These are phyloP conservation scores for Diaporthe citriasiana DNA, from an alignment of 2,329 filamentous ascomycete species.

Conservation along the genomic window DNA sequence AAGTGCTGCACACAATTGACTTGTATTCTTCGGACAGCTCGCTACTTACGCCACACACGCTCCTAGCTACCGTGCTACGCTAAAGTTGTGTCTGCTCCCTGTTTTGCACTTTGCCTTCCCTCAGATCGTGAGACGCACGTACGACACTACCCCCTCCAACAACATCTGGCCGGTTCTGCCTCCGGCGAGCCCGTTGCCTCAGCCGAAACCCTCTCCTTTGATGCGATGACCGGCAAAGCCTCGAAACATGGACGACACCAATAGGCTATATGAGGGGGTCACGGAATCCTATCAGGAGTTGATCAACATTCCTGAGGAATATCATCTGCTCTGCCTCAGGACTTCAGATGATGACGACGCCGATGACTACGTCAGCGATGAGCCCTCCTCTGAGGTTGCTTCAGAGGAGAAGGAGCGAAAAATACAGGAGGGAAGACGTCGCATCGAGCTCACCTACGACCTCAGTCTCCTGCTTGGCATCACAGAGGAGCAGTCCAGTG, in stretches of 20 bases:
- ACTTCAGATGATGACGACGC: conserved; percentile 70
- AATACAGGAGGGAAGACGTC: conserved; percentile 67
- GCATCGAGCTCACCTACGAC: conserved; percentile 75
- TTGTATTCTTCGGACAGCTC: not conserved
- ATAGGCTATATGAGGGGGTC: conserved; percentile 48
- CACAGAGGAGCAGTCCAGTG: conserved; percentile 70
- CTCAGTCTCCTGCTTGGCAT: conserved; percentile 79
- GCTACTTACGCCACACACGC: not conserved
- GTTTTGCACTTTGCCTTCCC: not conserved
- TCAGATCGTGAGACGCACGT: not conserved
- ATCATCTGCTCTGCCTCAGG: conserved; percentile 79
- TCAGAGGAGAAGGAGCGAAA: conserved; percentile 64
- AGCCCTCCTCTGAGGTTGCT: conserved; percentile 63
- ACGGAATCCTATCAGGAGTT: conserved; percentile 45
- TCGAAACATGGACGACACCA: conserved; percentile 48
- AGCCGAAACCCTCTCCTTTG: not conserved
- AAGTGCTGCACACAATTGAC: not conserved
- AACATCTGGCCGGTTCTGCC: not conserved
- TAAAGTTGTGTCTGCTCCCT: not conserved
- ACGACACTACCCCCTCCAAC: not conserved
- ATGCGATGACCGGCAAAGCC: conserved; percentile 36
- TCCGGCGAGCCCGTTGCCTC: not conserved
- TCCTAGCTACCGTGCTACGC: not conserved
- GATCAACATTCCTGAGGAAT: conserved; percentile 56
- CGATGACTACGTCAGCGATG: conserved; percentile 73